These are phyloP conservation scores for Stagonosporopsis chrysanthemi DNA, from an alignment of 2,329 filamentous ascomycete genomes.

Conservation along the genomic window DNA sequence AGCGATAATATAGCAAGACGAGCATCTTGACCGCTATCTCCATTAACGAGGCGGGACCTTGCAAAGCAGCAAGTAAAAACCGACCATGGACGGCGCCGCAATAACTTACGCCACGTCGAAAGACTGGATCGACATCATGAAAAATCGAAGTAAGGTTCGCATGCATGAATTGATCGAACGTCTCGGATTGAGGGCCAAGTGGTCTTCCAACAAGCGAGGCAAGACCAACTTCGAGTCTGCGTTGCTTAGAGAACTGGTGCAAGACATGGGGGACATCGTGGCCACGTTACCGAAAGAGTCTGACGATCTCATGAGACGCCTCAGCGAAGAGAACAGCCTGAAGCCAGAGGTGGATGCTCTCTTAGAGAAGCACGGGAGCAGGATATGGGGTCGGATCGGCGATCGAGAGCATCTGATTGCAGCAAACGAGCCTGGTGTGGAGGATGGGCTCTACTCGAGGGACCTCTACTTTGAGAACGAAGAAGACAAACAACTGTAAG, in stretches of 20 bases:
- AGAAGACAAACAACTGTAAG: constrained; percentile 42
- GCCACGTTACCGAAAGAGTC: constrained; percentile 44
- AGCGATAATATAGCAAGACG: not conserved
- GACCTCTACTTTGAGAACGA: constrained; percentile 45
- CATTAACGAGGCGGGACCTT: not conserved
- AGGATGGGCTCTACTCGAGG: constrained; percentile 41
- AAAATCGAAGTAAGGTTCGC: constrained; percentile 45
- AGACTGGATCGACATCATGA: constrained; percentile 50
- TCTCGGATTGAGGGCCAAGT: constrained; percentile 45
- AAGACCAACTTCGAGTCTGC: constrained; percentile 49
- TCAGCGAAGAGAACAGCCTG: constrained; percentile 41
- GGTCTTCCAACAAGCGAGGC: constrained; percentile 49
- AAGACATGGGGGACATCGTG: constrained; percentile 45
- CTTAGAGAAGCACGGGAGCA: constrained; percentile 42
- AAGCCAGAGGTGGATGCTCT: constrained; percentile 40
- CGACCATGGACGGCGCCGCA: constrained; percentile 34
- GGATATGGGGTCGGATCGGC: constrained; percentile 43
- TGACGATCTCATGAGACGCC: constrained; percentile 40
- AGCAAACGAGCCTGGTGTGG: constrained; percentile 43
- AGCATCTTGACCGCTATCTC: not conserved
- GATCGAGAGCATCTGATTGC: constrained; percentile 44
- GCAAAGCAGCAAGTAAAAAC: constrained; percentile 19
- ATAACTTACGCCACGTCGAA: constrained; percentile 43
- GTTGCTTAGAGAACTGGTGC: constrained; percentile 44
- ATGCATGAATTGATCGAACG: constrained; percentile 50